phyloP scores from a whole-genome alignment of 2,329 filamentous ascomycete species.

The Penicillium sp. region DNA sequence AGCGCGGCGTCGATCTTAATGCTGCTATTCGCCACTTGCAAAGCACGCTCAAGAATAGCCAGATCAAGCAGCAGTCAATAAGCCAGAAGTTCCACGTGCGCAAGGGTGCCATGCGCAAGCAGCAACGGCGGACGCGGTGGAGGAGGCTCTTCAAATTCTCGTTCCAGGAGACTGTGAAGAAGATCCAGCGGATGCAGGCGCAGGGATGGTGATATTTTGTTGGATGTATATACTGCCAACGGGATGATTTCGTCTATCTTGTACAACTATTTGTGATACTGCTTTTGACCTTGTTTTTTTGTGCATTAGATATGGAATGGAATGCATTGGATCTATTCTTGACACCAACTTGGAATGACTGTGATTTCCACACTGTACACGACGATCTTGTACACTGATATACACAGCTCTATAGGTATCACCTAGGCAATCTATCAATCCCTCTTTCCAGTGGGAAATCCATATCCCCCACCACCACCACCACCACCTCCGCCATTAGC shows the following conservation, averaged over 20 bases:
- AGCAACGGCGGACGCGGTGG: conserved; percentile 38
- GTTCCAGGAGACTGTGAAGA: conserved; percentile 40
- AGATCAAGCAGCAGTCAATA: conserved; percentile 28
- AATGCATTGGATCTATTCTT: conserved; percentile 18
- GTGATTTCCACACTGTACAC: not conserved
- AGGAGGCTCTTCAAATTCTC: conserved; percentile 44
- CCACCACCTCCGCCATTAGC: conserved; percentile 18
- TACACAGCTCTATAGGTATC: conserved; percentile 8
- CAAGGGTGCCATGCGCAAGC: conserved; percentile 41
- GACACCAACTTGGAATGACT: not conserved
- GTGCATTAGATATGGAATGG: conserved; percentile 22
- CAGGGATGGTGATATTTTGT: conserved; percentile 42
- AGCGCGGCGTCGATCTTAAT: conserved; percentile 30
- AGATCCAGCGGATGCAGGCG: conserved; percentile 43
- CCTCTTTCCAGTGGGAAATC: conserved; percentile 40
- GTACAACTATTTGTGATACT: conserved; percentile 18
- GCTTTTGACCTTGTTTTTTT: conserved; percentile 9
- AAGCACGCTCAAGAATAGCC: conserved; percentile 29
- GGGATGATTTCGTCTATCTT: conserved; percentile 8
- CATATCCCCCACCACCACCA: conserved; percentile 28
- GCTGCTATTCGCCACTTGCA: conserved; percentile 28
- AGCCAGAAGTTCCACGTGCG: conserved; percentile 42
- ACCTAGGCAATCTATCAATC: conserved; percentile 29
- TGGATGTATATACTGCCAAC: conserved; percentile 13
- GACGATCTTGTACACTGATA: conserved; percentile 7